Base-by-base conservation (phyloP, 352 stramenopile species). In the Phytophthora fragariaefolia region DNA sequence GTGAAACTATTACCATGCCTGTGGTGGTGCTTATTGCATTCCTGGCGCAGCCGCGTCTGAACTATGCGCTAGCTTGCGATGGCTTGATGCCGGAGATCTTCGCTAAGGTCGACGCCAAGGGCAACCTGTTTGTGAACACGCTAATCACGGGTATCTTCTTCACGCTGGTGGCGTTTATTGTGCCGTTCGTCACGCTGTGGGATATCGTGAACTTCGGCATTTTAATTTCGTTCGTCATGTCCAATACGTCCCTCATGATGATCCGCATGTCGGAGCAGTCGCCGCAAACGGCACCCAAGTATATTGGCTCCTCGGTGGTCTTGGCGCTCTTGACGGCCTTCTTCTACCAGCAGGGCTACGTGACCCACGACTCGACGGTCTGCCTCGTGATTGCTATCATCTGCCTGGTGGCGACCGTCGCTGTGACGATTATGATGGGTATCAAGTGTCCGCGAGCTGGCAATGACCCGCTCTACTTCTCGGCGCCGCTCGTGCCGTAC, bases 11-110 rank as follows among this genome's bases (percentile, higher is more conserved):
- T 5, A 97, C 90, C 13, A 87, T 98, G 58, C 92, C 91, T 0
- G 76, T 98, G 13, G 92, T 98, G 26, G 92, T 97, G 27, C 73
- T 98, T 15, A 83, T 98, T 28, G 89, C 82, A 40, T 88, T 98
- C 56, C 68, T 98, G 42, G 89, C 92, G 34, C 93, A 98, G 52
- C 92, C 90, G n/a, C 80, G 90, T 36, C 75, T 97, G 27, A 90
- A 96, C 68, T 96, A 89, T 64, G 89, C 90, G 10, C 79, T 97
- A 62, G 80, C 89, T 28, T 85, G 85, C 43, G 93, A 98, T 66
- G 93, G 93, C n/a, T 73, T 98, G 4, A 73, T 98, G 58, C 92
- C 93, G 36, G 47, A 73, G 58, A 79, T 96, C n/a, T 97, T 98
- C 79, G 77, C 74, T 27, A 77, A 77, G 55, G 69, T 89, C 28